Base-by-base conservation (phyloP, 164 flowering plant species). In the Chimonanthus salicifolius region DNA sequence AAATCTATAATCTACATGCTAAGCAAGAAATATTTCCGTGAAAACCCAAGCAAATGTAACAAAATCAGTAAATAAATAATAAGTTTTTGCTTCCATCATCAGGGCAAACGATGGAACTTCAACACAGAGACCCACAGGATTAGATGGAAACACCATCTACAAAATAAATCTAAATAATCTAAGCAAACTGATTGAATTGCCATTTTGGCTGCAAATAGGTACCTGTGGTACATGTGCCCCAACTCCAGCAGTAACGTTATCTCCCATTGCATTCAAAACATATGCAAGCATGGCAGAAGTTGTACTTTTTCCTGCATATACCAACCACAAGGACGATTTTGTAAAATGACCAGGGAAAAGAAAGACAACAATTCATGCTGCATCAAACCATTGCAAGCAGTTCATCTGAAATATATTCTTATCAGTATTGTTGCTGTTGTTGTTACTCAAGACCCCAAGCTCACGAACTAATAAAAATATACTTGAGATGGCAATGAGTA, bases 181-280 rank as follows among this genome's bases (percentile, higher is more conserved):
- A 21, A 54, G 15, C n/a, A n/a, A n/a, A n/a, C n/a, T n/a, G n/a
- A n/a, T 65, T 65, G 68, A 65, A 65, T 65, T 43, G 46, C 8
- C n/a, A 33, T 43, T n/a, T 65, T 43, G 6, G 47, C 60, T 9
- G 45, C 18, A 3, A 2, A 10, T 4, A 43, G 15, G 60, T 79
- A 85, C 88, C 86, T 85, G 88, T 58, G 85, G 86, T 74, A 82
- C 88, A 44, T 79, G 75, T 21, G 83, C 85, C 69, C 88, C 88
- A 78, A 85, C 77, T 73, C 82, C 73, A 60, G 86, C 88, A 47
- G 85, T 78, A 71, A 83, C 74, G 76, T 84, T 79, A 67, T 79
- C 86, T 7, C 86, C 86, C 82, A 84, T 79, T 67, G 78, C 78
- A 5, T 72, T 79, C 62, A 85, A 76, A 75, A 82, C 86, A 84